Percentiles rank a stretch among this genome's conserved stretches.
Conservation (phyloP, 1,139 yeast genomes). For the Suzukiozyma palmioleophila region DNA sequence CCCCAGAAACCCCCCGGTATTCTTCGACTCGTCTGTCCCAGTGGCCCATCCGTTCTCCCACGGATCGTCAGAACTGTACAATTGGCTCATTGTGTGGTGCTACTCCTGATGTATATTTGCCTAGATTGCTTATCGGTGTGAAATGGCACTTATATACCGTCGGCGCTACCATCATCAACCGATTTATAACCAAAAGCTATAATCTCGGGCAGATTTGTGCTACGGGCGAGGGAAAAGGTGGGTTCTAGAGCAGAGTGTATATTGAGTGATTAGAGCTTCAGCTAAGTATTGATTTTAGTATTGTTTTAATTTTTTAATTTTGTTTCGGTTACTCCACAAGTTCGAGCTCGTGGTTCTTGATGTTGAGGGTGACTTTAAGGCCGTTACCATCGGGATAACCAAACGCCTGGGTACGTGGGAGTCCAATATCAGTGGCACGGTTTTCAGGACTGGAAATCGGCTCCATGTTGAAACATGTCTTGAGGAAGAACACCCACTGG, state of each 20-base stretch:
- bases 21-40: constrained; percentile 9
- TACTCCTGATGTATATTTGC: not conserved
- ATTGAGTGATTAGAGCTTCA: no score
- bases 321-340: not conserved
- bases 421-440: constrained; percentile 5
- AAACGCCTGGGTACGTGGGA: constrained; percentile 3
- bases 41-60: constrained; percentile 43
- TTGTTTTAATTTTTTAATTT: no score
- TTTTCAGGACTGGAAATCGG: constrained; percentile 4
- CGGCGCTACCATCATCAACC: not conserved
- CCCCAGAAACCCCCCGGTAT: not conserved
- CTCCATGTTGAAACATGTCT: constrained; percentile 4
- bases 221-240: not conserved
- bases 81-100: constrained; percentile 2
- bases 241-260: no score
- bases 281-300: no score
- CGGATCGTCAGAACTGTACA: constrained; percentile 27
- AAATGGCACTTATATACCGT: not conserved
- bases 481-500: constrained; percentile 5
- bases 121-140: not conserved
- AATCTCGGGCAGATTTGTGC: not conserved
- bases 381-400: constrained; percentile 4
- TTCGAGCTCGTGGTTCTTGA: not conserved
- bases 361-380: constrained; percentile 1
- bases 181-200: not conserved